These are phyloP conservation scores for Pugionium dolabratum DNA, from an alignment of 345 rosid species.

Conservation along the genomic window DNA sequence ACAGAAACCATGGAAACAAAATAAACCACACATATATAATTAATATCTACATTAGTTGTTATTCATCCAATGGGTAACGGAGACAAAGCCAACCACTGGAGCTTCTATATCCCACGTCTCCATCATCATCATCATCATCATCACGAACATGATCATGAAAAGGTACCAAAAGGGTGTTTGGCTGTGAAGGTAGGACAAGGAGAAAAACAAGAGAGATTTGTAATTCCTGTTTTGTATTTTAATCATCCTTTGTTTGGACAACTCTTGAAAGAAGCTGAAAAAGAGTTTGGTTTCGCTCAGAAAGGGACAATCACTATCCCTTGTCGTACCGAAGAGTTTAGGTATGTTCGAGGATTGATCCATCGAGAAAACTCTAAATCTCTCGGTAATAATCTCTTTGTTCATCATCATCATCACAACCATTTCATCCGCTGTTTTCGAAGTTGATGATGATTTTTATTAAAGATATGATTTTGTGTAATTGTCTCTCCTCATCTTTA, in stretches of 20 bases:
- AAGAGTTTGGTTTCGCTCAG: constrained; percentile 63
- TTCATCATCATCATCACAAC: constrained; percentile 31
- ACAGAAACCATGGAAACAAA: constrained; percentile 41
- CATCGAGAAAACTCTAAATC: constrained; percentile 54
- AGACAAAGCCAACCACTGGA: constrained; percentile 35
- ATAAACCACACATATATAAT: constrained; percentile 13
- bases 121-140: constrained; percentile 20
- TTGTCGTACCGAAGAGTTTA: constrained; percentile 59
- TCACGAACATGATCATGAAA: constrained; percentile 28
- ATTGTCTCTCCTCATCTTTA: too few relatives aligned
- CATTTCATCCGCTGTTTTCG: constrained; percentile 54
- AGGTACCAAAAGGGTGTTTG: constrained; percentile 60
- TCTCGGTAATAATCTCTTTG: constrained; percentile 15
- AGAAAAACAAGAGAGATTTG: constrained; percentile 58
- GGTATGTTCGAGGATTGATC: constrained; percentile 53
- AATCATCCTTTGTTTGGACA: constrained; percentile 61
- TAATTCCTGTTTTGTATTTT: constrained; percentile 57
- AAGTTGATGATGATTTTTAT: too few relatives aligned
- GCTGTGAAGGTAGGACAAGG: constrained; percentile 59
- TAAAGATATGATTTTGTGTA: too few relatives aligned
- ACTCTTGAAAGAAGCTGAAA: constrained; percentile 59
- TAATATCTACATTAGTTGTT: neutral
- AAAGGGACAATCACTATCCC: constrained; percentile 66
- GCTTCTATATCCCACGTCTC: constrained; percentile 38
- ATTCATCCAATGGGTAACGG: constrained; percentile 34